Conservation (phyloP, 2,329 filamentous ascomycete genomes). For the Didymellaceae sp. region DNA sequence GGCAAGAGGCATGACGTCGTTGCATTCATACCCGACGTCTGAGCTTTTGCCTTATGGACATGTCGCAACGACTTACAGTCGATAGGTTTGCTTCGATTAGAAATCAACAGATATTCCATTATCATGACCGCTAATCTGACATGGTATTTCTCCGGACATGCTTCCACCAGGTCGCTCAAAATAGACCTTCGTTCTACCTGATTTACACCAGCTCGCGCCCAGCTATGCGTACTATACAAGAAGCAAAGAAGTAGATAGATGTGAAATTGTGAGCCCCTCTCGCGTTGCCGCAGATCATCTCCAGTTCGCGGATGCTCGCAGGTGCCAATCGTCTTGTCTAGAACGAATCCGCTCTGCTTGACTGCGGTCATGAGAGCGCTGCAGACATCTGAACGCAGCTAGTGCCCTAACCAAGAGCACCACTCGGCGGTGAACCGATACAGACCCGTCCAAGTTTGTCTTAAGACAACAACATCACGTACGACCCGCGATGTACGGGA, state of each 20-base stretch:
- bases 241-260: conserved; percentile 3
- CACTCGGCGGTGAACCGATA: too few species aligned
- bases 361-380: too few species aligned
- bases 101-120: conserved; percentile 8
- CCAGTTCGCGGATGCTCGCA: too few species aligned
- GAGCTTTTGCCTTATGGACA: too few species aligned
- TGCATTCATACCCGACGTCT: too few species aligned
- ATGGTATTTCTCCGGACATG: conserved; percentile 14
- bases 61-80: too few species aligned
- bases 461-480: too few species aligned
- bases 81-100: too few species aligned
- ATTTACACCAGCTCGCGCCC: conserved; percentile 1
- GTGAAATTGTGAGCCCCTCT: background rate
- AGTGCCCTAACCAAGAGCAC: too few species aligned
- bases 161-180: background rate
- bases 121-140: conserved; percentile 14
- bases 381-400: too few species aligned
- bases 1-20: conserved; percentile 10
- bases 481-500: too few species aligned
- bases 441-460: too few species aligned
- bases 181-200: background rate
- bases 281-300: background rate
- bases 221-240: conserved; percentile 19
- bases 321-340: background rate
- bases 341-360: background rate